Base-by-base conservation (phyloP, 1,284 basidiomycete species). In the Volvariella surrecta region DNA sequence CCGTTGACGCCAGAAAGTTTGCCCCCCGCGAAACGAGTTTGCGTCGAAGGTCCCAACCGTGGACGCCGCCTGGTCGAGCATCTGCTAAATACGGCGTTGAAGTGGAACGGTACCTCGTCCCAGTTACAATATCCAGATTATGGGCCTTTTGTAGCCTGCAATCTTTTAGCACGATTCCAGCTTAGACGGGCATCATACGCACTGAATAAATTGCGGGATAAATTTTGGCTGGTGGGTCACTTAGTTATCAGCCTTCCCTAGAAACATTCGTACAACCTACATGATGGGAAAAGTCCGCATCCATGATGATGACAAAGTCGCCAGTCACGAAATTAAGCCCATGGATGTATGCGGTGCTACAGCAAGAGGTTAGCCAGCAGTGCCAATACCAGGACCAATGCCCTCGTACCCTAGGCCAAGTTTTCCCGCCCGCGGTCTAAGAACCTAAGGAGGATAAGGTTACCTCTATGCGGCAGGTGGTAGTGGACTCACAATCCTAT, bases 261-360 rank as follows among this genome's bases (percentile, higher is more conserved):
- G 19, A 28, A 9, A 17, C 13, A 11, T 4, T 40, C 28, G 10
- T 22, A 38, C 43, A 37, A 63, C 82, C 43, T 62, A 91, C 90
- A 57, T 95, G 91, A 59, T 95, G 91, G 9, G 89, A 93, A 61
- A 95, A 94, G 64, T 95, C 91, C 41, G 91, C 91, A 57, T 95
- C 91, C 91, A 95, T 95, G 61, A 95, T 94, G 57, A 94, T 89
- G 28, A 93, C 89, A 66, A 92, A 95, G 62, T 89, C 88, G n/a
- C 91, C 91, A 0, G 84, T 82, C 56, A 83, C 86, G 58, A 84
- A 89, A 54, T 89, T 82, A 42, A 95, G 70, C 9, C 91, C 91
- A 59, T 95, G 87, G 42, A 94, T 89, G 60, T 95, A 95, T 16
- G 91, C 91, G 11, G 91, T 93, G 43, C 89, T 90, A 51, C 24